These are phyloP conservation scores for Umbelopsis sp. DNA, from an alignment of 371 early-diverging fungal species.

Conservation along the genomic window DNA sequence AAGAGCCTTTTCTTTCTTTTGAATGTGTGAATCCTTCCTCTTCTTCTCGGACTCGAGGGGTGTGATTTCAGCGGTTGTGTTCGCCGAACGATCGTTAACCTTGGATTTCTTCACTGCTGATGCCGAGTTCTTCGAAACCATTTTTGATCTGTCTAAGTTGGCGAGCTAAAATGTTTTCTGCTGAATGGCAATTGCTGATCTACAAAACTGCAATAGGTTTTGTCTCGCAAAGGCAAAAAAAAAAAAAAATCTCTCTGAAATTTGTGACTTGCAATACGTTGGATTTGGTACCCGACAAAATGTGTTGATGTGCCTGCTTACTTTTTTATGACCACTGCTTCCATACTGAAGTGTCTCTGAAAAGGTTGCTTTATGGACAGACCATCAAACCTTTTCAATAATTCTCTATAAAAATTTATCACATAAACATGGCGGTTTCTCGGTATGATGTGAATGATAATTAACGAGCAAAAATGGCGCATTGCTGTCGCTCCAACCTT, in stretches of 20 bases:
- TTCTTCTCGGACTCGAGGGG: not conserved
- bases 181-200: not conserved
- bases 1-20: not conserved
- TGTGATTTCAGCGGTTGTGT: not conserved
- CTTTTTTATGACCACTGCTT: too few relatives aligned
- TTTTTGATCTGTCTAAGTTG: not conserved
- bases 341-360: too few relatives aligned
- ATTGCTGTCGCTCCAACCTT: too few relatives aligned
- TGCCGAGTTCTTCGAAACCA: not conserved
- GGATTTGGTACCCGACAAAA: not conserved
- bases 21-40: not conserved
- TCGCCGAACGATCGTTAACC: not conserved
- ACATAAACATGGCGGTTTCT: too few relatives aligned
- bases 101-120: conserved; percentile 12
- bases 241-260: not conserved
- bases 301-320: too few relatives aligned
- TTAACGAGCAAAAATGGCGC: too few relatives aligned
- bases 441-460: too few relatives aligned
- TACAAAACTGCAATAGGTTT: not conserved
- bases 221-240: not conserved
- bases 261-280: not conserved
- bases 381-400: too few relatives aligned
- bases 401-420: too few relatives aligned
- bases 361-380: too few relatives aligned
- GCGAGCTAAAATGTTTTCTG: not conserved